phyloP scores from a whole-genome alignment of 2,329 filamentous ascomycete species.

The Raffaelea ambrosiae region DNA sequence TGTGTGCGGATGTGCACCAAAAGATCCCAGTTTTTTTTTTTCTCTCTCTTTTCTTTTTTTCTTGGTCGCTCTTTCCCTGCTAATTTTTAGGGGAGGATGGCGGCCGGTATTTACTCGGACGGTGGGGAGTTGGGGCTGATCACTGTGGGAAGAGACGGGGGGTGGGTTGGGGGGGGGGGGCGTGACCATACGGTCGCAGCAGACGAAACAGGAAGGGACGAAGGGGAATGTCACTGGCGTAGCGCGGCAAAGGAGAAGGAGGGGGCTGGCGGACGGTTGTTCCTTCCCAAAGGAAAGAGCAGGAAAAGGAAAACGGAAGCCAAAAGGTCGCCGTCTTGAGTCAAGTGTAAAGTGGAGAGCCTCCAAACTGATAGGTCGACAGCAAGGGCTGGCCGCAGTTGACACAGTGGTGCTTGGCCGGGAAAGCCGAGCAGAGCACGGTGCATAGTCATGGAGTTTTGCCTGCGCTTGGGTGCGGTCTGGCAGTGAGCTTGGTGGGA shows the following conservation, averaged over 20 bases:
- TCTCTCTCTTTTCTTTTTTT: conserved; percentile 3
- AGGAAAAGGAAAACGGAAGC: neutral
- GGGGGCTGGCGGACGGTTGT: too few relatives aligned
- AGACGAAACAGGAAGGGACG: neutral
- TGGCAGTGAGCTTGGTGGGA: too few relatives aligned
- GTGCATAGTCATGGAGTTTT: too few relatives aligned
- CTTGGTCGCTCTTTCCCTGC: neutral
- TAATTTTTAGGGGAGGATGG: neutral
- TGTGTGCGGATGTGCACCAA: neutral
- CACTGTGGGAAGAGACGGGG: neutral
- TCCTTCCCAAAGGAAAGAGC: neutral
- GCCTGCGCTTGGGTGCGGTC: too few relatives aligned
- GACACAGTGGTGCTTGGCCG: too few relatives aligned
- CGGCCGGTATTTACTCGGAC: conserved; percentile 1
- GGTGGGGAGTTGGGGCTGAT: conserved; percentile 1
- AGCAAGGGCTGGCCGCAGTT: too few relatives aligned
- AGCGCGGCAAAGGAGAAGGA: too few relatives aligned
- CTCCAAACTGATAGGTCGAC: too few relatives aligned
- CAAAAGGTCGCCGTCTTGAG: neutral
- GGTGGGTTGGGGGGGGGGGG: too few relatives aligned
- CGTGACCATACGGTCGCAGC: neutral
- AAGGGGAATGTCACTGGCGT: too few relatives aligned
- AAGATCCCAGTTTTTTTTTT: conserved; percentile 7
- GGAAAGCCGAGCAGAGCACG: too few relatives aligned
- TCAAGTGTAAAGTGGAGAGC: too few relatives aligned